Percentiles rank a stretch among this genome's conserved stretches.
These are phyloP conservation scores for Salix exigua DNA, from an alignment of 345 rosid genomes.

Conservation along the genomic window DNA sequence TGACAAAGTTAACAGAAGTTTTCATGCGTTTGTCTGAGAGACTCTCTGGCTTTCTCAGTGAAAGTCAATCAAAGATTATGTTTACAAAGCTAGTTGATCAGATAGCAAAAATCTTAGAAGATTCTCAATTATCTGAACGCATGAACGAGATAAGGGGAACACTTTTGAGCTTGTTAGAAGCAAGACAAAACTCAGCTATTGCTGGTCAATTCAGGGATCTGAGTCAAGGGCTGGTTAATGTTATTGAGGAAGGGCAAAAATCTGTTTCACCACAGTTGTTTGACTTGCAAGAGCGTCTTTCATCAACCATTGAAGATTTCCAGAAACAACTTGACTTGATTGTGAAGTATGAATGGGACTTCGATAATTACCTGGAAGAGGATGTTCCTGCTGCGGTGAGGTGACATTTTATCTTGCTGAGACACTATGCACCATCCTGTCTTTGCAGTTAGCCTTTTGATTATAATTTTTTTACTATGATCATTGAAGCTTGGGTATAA, in stretches of 20 bases:
- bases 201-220: conserved; percentile 67
- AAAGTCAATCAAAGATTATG: conserved; percentile 69
- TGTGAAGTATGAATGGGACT: conserved; percentile 91
- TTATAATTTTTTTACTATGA: background rate
- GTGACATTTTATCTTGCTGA: conserved; percentile 46
- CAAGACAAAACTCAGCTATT: conserved; percentile 69
- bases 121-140: conserved; percentile 62
- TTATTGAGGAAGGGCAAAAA: conserved; percentile 72
- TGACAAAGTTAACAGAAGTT: conserved; percentile 58
- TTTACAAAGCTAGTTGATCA: conserved; percentile 76
- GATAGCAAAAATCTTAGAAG: conserved; percentile 71
- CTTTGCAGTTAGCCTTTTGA: background rate
- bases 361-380: conserved; percentile 86
- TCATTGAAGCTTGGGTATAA: background rate
- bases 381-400: conserved; percentile 99
- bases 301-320: conserved; percentile 76
- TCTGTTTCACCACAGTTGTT: conserved; percentile 81
- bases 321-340: conserved; percentile 93
- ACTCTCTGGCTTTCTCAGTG: conserved; percentile 84
- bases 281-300: conserved; percentile 77
- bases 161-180: conserved; percentile 68
- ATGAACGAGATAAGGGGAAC: conserved; percentile 65
- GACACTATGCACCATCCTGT: conserved; percentile 16
- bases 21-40: conserved; percentile 81
- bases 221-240: conserved; percentile 64